Evolutionary conservation across 1,284 basidiomycete genomes (phyloP).

Genomic region (Ganoderma sinense): DNA sequence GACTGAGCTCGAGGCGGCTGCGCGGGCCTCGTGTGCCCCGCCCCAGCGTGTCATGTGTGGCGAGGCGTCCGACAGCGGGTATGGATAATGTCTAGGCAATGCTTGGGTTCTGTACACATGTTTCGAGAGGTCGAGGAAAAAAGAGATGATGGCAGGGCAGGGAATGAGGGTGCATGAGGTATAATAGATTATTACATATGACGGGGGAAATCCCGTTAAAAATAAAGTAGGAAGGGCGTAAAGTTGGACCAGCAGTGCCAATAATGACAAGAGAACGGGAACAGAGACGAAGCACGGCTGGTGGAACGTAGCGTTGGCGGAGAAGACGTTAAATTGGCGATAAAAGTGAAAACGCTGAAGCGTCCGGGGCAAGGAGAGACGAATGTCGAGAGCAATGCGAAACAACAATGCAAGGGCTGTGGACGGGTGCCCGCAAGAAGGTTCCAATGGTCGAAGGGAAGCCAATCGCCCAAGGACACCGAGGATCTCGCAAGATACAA

Average conservation of each 20-base stretch:
- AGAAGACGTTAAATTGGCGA: conserved; percentile 6
- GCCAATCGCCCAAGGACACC: background rate
- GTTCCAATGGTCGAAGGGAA: background rate
- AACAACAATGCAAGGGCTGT: background rate
- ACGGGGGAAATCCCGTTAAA: conserved; percentile 17
- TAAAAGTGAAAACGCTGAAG: conserved; percentile 2
- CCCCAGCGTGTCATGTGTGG: background rate
- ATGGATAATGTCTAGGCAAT: conserved; percentile 6
- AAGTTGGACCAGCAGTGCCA: conserved; percentile 23
- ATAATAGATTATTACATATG: conserved; percentile 29
- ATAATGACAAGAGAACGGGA: conserved; percentile 17
- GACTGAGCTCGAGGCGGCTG: conserved; percentile 1
- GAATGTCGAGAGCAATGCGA: background rate
- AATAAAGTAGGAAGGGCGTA: conserved; percentile 21
- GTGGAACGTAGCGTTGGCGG: background rate
- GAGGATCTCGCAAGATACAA: background rate
- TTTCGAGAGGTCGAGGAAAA: background rate
- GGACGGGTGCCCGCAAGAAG: background rate
- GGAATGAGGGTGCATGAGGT: background rate
- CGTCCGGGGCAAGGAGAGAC: background rate
- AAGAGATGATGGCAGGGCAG: background rate
- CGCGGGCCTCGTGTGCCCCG: background rate
- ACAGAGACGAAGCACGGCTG: conserved; percentile 6
- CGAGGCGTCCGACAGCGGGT: background rate
- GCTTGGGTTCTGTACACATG: conserved; percentile 8